Evolutionary conservation across 2,329 filamentous ascomycete genomes (phyloP), one percentile per base, ranked within the genome.

Genomic region (Aureobasidium sp.): DNA sequence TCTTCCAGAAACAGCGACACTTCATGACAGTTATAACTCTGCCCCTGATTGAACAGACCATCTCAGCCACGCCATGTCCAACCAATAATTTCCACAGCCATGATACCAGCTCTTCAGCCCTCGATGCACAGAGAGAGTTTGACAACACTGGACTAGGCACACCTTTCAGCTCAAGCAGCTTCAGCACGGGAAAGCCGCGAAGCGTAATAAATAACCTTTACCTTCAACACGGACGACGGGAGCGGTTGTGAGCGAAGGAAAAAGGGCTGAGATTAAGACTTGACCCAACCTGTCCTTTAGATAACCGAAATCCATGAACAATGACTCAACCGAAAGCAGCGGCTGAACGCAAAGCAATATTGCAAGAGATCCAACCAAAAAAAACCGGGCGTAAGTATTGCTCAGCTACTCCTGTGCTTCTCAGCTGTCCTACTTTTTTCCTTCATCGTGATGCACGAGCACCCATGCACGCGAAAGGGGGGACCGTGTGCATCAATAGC

Each of bases 391-490:
- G 41, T 58, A 39, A 41, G 30, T 39, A 30, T 30, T 21, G n/a
- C 27, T 51, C 49, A 51, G 49, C 49, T 51, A 39, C 32, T 39
- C 16, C 45, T 48, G 45, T 50, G 47, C 29, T 39, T 39, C 10
- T 51, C 49, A 51, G 49, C 49, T 51, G 34, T 39, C 49, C 51
- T 54, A 54, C 27, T 54, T 44, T 54, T 42, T 41, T 11, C 10
- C 6, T 16, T 34, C 32, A 25, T 51, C 21, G 32, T 21, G 34
- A 59, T 29, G 54, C 54, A 59, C 54, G 54, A 59, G 54, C 53
- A 57, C 45, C 53, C 53, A 59, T 47, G 54, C 54, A 59, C 42
- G n/a, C 32, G 42, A 47, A 59, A 32, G 10, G n/a, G 32, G 54
- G 45, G 45, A 48, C 36, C 37, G 27, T 50, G 47, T 50, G 47